Evolutionary conservation across 495 filamentous ascomycete species (phyloP).

Genomic region (Evernia prunastri): DNA sequence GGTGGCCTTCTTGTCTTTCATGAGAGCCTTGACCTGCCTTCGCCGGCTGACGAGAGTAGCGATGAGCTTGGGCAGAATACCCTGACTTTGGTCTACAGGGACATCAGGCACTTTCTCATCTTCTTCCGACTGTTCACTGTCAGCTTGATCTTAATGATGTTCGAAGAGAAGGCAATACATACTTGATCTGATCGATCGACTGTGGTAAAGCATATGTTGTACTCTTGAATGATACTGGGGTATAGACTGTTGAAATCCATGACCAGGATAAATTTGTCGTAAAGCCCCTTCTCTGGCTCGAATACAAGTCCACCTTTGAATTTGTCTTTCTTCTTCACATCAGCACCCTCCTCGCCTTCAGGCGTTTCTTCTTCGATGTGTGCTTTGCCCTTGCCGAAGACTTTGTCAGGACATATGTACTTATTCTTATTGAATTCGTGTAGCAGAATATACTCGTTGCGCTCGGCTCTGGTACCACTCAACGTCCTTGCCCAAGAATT

Average conservation of each 20-base stretch:
- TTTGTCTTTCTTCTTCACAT: conserved; percentile 93
- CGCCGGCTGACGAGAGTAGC: conserved; percentile 81
- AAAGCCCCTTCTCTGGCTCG: conserved; percentile 93
- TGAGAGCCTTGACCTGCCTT: conserved; percentile 84
- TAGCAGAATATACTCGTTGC: conserved; percentile 97
- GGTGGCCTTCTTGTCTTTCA: conserved; percentile 88
- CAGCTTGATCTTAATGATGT: conserved; percentile 19
- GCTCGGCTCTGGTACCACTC: conserved; percentile 90
- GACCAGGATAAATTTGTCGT: conserved; percentile 93
- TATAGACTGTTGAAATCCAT: conserved; percentile 99
- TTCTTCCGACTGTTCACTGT: conserved; percentile 55
- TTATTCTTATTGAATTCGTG: conserved; percentile 95
- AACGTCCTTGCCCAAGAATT: conserved; percentile 98
- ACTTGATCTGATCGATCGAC: conserved; percentile 67
- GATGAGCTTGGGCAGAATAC: conserved; percentile 85
- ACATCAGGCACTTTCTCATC: conserved; percentile 69
- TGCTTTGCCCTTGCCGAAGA: conserved; percentile 59
- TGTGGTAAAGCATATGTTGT: conserved; percentile 98
- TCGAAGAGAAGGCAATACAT: conserved; percentile 26
- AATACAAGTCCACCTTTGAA: conserved; percentile 98
- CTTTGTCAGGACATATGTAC: conserved; percentile 94
- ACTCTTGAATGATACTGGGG: conserved; percentile 98
- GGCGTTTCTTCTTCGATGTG: conserved; percentile 64
- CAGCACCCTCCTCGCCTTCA: conserved; percentile 63
- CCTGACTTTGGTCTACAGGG: conserved; percentile 64